A percentile compares a stretch with the other conserved stretches of the same genome.
These are phyloP conservation scores for Floccularia luteovirens DNA, from an alignment of 768 basidiomycete genomes.

Conservation along the genomic window DNA sequence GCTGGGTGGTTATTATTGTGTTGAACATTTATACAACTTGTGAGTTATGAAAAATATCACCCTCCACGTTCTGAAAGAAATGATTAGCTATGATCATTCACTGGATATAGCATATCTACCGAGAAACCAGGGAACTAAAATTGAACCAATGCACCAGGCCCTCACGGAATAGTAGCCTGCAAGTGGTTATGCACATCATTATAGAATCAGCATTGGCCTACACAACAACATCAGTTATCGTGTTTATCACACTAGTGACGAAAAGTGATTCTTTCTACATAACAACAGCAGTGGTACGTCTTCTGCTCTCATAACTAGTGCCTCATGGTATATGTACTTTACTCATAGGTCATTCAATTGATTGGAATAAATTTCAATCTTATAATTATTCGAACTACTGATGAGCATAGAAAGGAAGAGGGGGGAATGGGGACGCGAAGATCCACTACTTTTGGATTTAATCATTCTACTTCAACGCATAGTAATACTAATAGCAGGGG, in stretches of 20 bases:
- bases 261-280: not conserved
- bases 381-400: too few species aligned
- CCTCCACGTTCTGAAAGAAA: not conserved
- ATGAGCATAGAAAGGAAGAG: too few species aligned
- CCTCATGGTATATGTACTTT: too few species aligned
- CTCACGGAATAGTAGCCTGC: not conserved
- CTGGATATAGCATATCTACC: slow-evolving; percentile 7
- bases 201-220: not conserved
- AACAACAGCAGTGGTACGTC: not conserved
- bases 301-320: not conserved
- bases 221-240: not conserved
- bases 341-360: not conserved
- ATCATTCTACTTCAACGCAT: too few species aligned
- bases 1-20: slow-evolving; percentile 11
- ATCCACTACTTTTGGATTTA: too few species aligned
- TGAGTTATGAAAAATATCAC: slow-evolving; percentile 1
- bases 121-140: slow-evolving; percentile 3
- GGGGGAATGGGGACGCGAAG: too few species aligned
- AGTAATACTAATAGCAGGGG: too few species aligned
- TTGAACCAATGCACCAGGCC: not conserved
- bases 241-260: not conserved
- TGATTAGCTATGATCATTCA: slow-evolving; percentile 5
- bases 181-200: not conserved
- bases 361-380: too few species aligned
- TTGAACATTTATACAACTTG: slow-evolving; percentile 13